Base-by-base conservation (phyloP, 208 protist species). In the Wallacemonas collosoma region DNA sequence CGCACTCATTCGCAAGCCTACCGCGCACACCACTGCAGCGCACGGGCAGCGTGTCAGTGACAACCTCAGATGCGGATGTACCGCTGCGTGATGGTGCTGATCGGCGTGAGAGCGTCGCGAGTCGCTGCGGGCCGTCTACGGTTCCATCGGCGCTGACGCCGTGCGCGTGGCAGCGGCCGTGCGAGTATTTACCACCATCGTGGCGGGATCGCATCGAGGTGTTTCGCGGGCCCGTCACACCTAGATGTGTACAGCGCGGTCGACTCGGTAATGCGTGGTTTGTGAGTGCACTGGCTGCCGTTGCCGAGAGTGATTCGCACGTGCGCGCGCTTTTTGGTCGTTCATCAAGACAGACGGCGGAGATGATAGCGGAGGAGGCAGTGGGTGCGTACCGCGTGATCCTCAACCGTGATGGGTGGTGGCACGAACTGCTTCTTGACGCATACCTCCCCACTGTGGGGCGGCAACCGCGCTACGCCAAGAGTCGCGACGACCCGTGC, bases 251-350 rank as follows among this genome's bases (percentile, higher is more conserved):
- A 11, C 73, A 85, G 36, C 84, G 78, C 0, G 85, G 86, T 26
- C 75, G 86, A 15, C 71, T 94, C 44, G 86, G 89, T 38, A 82
- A 94, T 72, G 87, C 78, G 61, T 94, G 81, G 80, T 79, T 94
- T 8, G 71, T 94, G 17, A 85, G 83, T 56, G 81, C 86, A 2
- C 80, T 92, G 45, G 82, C 85, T 36, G 73, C 72, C 38, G 71
- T 90, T 26, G 79, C 81, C 0, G 82, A 90, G 66, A 69, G 75
- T 54, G 69, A 68, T 2, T 68, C 82, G 40, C 50, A 68, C 43
- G 75, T 88, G 12, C 74, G 83, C 55, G 78, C 77, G 63, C 75
- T 91, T 48, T 87, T 90, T 62, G 68, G 75, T 66, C 76, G 86
- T 50, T 78, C 72, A 36, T 36, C 66, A 12, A 44, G 40, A 47